phyloP scores from a whole-genome alignment of 768 basidiomycete species.

The Amanita thiersii region DNA sequence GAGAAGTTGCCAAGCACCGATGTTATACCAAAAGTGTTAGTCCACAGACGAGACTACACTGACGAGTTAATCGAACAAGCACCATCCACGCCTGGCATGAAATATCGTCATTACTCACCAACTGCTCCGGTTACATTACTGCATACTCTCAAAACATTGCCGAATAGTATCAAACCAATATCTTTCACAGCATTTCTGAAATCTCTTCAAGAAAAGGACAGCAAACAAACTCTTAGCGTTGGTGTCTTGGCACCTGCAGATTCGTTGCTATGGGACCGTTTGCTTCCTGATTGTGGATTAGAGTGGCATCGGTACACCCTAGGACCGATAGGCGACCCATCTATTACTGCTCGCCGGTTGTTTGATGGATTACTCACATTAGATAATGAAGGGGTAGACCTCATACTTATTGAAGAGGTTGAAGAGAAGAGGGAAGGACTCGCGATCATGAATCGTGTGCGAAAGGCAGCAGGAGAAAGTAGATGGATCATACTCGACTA shows the following conservation, averaged over 20 bases:
- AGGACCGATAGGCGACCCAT: constrained; percentile 45
- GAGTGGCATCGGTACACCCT: constrained; percentile 52
- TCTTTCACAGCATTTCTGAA: constrained; percentile 29
- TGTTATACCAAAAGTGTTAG: constrained; percentile 53
- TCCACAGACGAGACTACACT: constrained; percentile 71
- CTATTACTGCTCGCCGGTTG: constrained; percentile 67
- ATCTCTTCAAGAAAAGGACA: constrained; percentile 22
- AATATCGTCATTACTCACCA: constrained; percentile 96
- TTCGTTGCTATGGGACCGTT: constrained; percentile 31
- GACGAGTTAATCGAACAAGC: constrained; percentile 63
- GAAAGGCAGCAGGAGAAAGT: constrained; percentile 75
- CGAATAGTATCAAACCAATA: constrained; percentile 21
- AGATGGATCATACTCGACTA: too few species aligned
- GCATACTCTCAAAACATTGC: constrained; percentile 38
- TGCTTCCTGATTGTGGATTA: constrained; percentile 26
- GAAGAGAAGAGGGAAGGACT: constrained; percentile 76
- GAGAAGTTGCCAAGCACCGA: constrained; percentile 24
- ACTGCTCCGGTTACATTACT: constrained; percentile 78
- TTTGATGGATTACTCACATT: constrained; percentile 84
- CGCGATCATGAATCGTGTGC: constrained; percentile 91
- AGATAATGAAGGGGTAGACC: constrained; percentile 67
- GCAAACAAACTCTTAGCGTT: constrained; percentile 33
- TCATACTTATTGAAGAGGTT: constrained; percentile 83
- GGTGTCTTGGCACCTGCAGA: constrained; percentile 66
- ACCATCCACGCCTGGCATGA: constrained; percentile 98